These are phyloP conservation scores for Chloranthus sessilifolius DNA, from an alignment of 164 flowering plant genomes.

Conservation along the genomic window DNA sequence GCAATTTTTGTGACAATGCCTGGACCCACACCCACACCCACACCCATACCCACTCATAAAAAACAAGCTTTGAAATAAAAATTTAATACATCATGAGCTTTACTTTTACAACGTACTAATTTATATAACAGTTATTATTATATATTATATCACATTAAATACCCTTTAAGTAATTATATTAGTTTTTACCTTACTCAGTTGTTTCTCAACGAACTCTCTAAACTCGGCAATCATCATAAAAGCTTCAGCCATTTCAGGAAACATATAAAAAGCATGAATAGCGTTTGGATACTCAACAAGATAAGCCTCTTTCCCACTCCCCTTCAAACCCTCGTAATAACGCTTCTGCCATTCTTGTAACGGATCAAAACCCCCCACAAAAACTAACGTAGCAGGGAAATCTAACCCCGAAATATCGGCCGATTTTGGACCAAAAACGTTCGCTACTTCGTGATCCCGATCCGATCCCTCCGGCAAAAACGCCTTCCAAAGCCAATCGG, in stretches of 20 bases:
- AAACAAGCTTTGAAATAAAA: no score
- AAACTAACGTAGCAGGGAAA: conserved; percentile 35
- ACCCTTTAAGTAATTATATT: no score
- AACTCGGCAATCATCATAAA: conserved; percentile 16
- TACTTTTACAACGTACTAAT: no score
- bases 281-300: conserved; percentile 33
- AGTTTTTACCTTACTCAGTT: no score
- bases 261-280: conserved; percentile 42
- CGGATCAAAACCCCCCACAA: conserved; percentile 47
- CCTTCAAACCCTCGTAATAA: conserved; percentile 34
- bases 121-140: no score
- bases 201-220: conserved; percentile 22
- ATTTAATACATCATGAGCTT: no score
- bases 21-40: no score
- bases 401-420: conserved; percentile 22
- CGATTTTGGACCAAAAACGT: conserved; percentile 35
- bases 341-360: conserved; percentile 46
- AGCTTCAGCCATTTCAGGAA: conserved; percentile 34
- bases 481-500: conserved; percentile 43
- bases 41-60: no score
- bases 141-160: no score
- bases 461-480: conserved; percentile 41
- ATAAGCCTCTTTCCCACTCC: conserved; percentile 27
- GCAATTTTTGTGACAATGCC: no score
- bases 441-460: conserved; percentile 38